These are phyloP conservation scores for Colletotrichum simmondsii DNA, from an alignment of 2,329 filamentous ascomycete species.

Conservation along the genomic window DNA sequence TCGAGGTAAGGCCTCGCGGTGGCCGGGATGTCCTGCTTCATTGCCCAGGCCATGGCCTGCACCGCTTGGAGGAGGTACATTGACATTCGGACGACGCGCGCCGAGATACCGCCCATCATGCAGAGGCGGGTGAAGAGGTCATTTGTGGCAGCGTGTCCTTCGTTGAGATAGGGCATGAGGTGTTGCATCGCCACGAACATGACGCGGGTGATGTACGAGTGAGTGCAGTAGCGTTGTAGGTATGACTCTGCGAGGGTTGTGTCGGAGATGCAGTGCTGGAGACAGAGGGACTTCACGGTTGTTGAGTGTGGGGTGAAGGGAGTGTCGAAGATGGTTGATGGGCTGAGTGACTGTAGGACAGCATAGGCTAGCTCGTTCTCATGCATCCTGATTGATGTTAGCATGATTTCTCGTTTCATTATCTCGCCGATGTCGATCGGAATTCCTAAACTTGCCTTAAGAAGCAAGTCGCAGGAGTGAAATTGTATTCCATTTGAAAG, in stretches of 20 bases:
- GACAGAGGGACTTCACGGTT: constrained; percentile 20
- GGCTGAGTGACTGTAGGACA: constrained; percentile 16
- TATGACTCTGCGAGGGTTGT: constrained; percentile 25
- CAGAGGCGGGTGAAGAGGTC: constrained; percentile 28
- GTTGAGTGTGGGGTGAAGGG: constrained; percentile 12
- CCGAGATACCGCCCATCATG: constrained; percentile 29
- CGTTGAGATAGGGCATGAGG: constrained; percentile 29
- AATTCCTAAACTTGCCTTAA: neutral
- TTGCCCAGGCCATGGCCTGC: constrained; percentile 32
- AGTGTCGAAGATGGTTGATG: constrained; percentile 17
- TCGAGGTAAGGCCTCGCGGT: constrained; percentile 21
- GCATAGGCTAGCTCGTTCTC: constrained; percentile 30
- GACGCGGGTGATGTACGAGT: constrained; percentile 26
- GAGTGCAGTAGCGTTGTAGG: constrained; percentile 6
- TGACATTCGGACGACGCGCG: constrained; percentile 30
- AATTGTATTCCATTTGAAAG: constrained; percentile 18
- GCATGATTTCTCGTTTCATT: too few species aligned
- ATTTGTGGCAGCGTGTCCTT: constrained; percentile 12
- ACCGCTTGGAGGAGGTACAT: constrained; percentile 28
- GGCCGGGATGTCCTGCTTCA: constrained; percentile 24
- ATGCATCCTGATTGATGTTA: constrained; percentile 16
- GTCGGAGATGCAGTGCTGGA: constrained; percentile 30
- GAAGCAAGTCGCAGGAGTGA: constrained; percentile 20
- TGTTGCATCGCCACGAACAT: constrained; percentile 27
- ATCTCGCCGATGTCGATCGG: neutral